Base-by-base conservation (phyloP, 495 filamentous ascomycete species). In the Letharia lupina region DNA sequence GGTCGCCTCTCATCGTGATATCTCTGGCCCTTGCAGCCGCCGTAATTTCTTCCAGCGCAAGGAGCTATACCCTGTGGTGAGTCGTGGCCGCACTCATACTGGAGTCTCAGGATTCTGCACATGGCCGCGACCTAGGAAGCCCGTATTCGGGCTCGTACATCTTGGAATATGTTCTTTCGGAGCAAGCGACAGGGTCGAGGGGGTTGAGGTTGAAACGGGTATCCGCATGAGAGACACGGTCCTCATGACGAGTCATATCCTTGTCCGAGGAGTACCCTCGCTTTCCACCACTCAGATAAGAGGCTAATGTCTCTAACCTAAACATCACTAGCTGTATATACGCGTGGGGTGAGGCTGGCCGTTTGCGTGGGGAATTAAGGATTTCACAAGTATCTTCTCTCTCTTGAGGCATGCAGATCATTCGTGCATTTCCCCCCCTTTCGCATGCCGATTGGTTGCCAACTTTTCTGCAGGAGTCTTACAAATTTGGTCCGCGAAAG, bases 1-100 rank as follows among this genome's bases (percentile, higher is more conserved):
- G 18, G 18, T 57, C 62, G 39, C 35, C 50, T 33, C 10, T 11
- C 4, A 56, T 42, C n/a, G 8, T 64, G n/a, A 39, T 40, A 16
- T 33, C 1, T 54, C 18, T 40, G 48, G 23, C 62, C 62, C 23
- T 54, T 44, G 54, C 62, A 64, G 2, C 62, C 62, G n/a, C 62
- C 62, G 33, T 44, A 44, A 12, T 58, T 44, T 13, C 41, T 58
- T 54, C 28, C 54, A 18, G 62, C 37, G 39, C 62, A 64, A 31
- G 62, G 62, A 54, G 62, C 62, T 37, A 16, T 57, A 9, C 28
- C n/a, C 16, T 44, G 37, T 31, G 48, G 37, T 20, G 48, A 56
- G 18, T 64, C 48, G 42, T 64, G 62, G 15, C 62, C 62, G 39
- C 62, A 64, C 4, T 23, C 41, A 44, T 64, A 64, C 6, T 28